Base-by-base conservation (phyloP, 768 basidiomycete genomes). In the Scleroderma citrinum region DNA sequence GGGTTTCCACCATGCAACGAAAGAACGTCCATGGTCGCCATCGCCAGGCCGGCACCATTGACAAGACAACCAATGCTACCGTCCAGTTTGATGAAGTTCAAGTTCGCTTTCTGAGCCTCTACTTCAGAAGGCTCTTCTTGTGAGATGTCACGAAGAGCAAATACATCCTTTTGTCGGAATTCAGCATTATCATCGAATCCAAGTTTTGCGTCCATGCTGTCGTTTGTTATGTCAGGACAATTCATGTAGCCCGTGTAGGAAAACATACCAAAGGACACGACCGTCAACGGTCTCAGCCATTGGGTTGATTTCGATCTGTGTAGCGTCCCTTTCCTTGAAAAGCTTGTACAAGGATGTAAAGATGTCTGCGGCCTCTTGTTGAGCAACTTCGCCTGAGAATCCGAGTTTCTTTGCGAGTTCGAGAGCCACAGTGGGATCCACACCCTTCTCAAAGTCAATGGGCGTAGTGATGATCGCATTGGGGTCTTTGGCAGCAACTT, bases 21-120 rank as follows among this genome's bases (percentile, higher is more conserved):
- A 49, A 99, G 77, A n/a, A 98, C 95, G 62, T 99, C 96, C 96
- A 99, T 98, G 48, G 96, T 99, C 32, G 96, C 96, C 96, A 99
- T 99, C 44, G 96, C 96, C 53, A 99, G 74, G 62, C 96, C 96
- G 45, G 96, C 96, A 60, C 96, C 96, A 60, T 99, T 99, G 54
- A 99, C 96, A 46, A 99, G 75, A 72, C 96, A 99, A 24, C 96
- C 96, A 52, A 99, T 84, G 69, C 80, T 88, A 26, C 96, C 96
- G 63, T 99, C 96, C 38, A 99, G 85, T 73, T 99, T 97, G 78
- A 98, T 98, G 68, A 97, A 98, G 76, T 94, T 97, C 63, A 99
- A 78, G 65, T 88, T 85, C 54, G 88, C 89, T 67, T 95, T 89
- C 70, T 94, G 93, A 19, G 96, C 96, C 68, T 96, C 92, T 29